Conservation (phyloP, 163 green algal genomes). For the Scenedesmus sp. region DNA sequence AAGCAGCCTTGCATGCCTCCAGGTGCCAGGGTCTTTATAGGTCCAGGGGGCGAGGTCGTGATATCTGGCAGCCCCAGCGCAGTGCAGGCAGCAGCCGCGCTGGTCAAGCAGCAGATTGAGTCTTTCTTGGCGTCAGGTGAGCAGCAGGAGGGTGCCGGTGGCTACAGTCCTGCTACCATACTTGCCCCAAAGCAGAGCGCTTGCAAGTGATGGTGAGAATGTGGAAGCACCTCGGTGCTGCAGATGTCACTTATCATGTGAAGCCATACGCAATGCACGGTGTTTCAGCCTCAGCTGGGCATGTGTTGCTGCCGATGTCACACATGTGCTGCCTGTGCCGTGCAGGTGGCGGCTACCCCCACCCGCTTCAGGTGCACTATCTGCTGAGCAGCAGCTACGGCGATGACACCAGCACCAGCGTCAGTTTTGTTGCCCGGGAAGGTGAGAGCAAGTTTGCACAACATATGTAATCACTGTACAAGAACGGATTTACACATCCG, state of each 20-base stretch:
- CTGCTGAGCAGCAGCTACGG: slow-evolving; percentile 8
- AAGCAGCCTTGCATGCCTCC: not conserved
- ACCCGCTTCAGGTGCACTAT: slow-evolving; percentile 24
- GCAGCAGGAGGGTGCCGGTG: not conserved
- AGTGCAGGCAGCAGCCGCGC: slow-evolving; percentile 1
- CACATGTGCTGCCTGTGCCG: not conserved
- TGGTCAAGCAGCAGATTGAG: slow-evolving; percentile 3
- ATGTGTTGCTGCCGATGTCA: no score
- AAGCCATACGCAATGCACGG: no score
- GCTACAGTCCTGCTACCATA: no score
- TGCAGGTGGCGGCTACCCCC: slow-evolving; percentile 28
- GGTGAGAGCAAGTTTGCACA: not conserved
- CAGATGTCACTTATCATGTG: no score
- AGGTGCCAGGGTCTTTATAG: not conserved
- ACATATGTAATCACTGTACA: no score
- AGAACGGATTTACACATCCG: no score
- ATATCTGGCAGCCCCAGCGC: not conserved
- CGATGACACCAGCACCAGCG: not conserved
- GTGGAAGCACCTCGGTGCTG: no score
- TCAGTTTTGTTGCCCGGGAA: slow-evolving; percentile 1
- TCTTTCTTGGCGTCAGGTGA: slow-evolving; percentile 5
- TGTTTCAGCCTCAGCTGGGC: no score
- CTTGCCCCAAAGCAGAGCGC: no score
- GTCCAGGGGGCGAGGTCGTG: not conserved
- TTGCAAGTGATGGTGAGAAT: no score